Evolutionary conservation across 192 early-diverging fungal species (phyloP), one percentile per base, ranked within the genome.

Genomic region (Mortierella hygrophila): DNA sequence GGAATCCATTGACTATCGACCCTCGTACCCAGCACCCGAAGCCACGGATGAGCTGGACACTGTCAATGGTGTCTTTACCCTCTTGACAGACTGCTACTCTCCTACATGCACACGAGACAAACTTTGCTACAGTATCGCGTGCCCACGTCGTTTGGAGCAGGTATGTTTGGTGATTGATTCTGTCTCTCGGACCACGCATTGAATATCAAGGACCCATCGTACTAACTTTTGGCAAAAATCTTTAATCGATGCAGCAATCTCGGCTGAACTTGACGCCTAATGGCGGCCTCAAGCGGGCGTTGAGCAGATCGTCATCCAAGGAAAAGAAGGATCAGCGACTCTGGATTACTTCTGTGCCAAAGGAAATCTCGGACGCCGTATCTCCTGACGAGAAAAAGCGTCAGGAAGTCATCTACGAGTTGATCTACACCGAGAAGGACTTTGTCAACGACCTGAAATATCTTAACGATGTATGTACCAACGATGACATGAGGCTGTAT

Each of bases 351-450:
- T 93, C 94, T 6, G 97, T 98, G 21, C 93, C 97, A 20, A 90
- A 91, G 79, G 91, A 93, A 20, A 89, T 98, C 38, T 81, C 94
- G 10, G 93, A 94, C 74, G 91, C 92, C 0, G 90, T 97, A 8
- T 94, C 94, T 21, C 89, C 93, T 49, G 78, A 91, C 44, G 97
- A 99, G 81, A 92, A 94, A 71, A 96, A 96, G 79, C 93, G 98
- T 0, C 98, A 99, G 82, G 97, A 99, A 88, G 92, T 93, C 49
- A 96, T 99, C 82, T 98, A 94, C 82, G 98, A 99, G 89, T 77
- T 98, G 65, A 95, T 98, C 42, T 93, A 96, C 55, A 97, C 95
- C 8, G 96, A 99, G 82, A 94, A 94, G 76, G 95, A 98, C 82
- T 99, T 97, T 91, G 95, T 98, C 46, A 92, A 92, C 63, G 97